Conservation (phyloP, 805 yeast species). For the Candida incommunis region DNA sequence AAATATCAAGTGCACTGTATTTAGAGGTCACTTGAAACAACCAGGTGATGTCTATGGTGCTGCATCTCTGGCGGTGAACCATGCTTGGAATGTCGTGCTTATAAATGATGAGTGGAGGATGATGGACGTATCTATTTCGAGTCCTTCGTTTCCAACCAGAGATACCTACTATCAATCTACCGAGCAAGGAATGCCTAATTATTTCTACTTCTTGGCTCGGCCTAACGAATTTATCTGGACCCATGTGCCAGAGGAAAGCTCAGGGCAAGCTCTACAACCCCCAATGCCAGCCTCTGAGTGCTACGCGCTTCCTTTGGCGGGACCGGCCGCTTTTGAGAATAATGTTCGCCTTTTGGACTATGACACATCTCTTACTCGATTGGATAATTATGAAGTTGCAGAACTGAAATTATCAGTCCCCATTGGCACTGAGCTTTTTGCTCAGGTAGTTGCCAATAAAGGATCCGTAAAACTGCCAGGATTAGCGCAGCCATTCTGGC, state of each 20-base stretch:
- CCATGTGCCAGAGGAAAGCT: constrained; percentile 69
- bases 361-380: constrained; percentile 61
- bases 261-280: constrained; percentile 77
- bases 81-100: constrained; percentile 76
- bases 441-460: constrained; percentile 25
- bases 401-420: constrained; percentile 71
- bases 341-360: constrained; percentile 48
- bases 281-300: constrained; percentile 69
- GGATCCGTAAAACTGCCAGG: constrained; percentile 37
- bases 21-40: constrained; percentile 70
- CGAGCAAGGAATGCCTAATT: constrained; percentile 24
- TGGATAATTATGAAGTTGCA: constrained; percentile 61
- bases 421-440: constrained; percentile 49
- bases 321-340: constrained; percentile 61
- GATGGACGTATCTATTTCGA: constrained; percentile 59
- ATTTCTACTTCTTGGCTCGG: constrained; percentile 62
- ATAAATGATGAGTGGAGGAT: constrained; percentile 69
- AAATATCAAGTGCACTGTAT: constrained; percentile 59
- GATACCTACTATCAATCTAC: constrained; percentile 27
- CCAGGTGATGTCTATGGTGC: constrained; percentile 37
- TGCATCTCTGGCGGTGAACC: constrained; percentile 39
- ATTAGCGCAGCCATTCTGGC: constrained; percentile 70
- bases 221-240: constrained; percentile 70
- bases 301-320: constrained; percentile 70
- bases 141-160: constrained; percentile 37